Conservation (phyloP, 73 alveolate genomes). For the Urostyla sp. region DNA sequence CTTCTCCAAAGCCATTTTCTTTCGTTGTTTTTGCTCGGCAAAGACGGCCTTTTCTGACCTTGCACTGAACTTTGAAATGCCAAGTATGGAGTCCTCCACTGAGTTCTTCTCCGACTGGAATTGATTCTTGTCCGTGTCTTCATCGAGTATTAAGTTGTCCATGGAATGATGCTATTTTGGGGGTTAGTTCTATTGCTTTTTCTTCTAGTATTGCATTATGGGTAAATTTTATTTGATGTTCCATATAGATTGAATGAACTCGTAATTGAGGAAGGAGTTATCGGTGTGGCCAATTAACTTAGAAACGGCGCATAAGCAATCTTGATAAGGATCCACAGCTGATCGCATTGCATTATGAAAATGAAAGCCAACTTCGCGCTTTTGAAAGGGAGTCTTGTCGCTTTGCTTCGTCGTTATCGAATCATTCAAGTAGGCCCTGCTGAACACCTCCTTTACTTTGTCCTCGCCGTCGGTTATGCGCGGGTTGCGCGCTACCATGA, state of each 20-base stretch:
- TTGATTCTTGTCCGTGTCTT: neutral
- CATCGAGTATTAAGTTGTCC: no score
- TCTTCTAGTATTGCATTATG: neutral
- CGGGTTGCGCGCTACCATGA: conserved; percentile 51
- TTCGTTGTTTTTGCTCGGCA: conserved; percentile 34
- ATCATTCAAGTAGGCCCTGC: neutral
- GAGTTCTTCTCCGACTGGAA: conserved; percentile 12
- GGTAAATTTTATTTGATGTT: conserved; percentile 2
- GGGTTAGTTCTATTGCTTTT: neutral
- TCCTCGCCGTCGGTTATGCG: conserved; percentile 15
- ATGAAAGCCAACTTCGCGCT: conserved; percentile 40
- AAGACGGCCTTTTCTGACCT: conserved; percentile 34
- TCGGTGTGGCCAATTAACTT: conserved; percentile 53
- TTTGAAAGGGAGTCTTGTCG: neutral
- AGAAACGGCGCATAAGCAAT: conserved; percentile 51
- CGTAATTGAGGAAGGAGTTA: conserved; percentile 26
- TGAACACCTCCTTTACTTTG: conserved; percentile 37
- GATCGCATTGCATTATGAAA: conserved; percentile 43
- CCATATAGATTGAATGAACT: conserved; percentile 8
- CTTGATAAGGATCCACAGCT: conserved; percentile 47
- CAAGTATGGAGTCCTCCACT: neutral
- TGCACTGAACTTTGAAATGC: neutral
- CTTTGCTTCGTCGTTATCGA: neutral
- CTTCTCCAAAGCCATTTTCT: conserved; percentile 23
- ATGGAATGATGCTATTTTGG: no score